Evolutionary conservation across 2,329 filamentous ascomycete species (phyloP).

Genomic region (Sarocladium kiliense): DNA sequence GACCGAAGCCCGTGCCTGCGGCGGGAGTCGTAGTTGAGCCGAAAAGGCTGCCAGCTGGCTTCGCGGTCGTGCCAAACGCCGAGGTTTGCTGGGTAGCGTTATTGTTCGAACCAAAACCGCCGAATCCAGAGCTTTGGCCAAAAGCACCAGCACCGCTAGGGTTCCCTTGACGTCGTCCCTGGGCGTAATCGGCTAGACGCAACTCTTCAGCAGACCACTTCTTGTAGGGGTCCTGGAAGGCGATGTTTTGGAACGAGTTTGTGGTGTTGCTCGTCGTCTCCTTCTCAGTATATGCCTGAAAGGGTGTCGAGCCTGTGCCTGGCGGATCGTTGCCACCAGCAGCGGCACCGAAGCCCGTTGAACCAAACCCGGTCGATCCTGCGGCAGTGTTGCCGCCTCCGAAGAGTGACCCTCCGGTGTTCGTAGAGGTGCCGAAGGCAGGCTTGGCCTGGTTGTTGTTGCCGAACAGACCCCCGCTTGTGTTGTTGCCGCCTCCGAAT

Average conservation of each 20-base stretch:
- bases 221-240: slow-evolving; percentile 74
- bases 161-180: slow-evolving; percentile 80
- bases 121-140: slow-evolving; percentile 54
- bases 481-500: slow-evolving; percentile 32
- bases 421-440: slow-evolving; percentile 41
- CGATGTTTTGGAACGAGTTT: slow-evolving; percentile 72
- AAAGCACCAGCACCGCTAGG: slow-evolving; percentile 80
- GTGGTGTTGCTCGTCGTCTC: slow-evolving; percentile 53
- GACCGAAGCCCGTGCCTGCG: slow-evolving; percentile 36
- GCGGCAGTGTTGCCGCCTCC: slow-evolving; percentile 28
- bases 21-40: slow-evolving; percentile 21
- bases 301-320: slow-evolving; percentile 66
- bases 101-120: slow-evolving; percentile 42
- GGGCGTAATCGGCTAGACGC: slow-evolving; percentile 79
- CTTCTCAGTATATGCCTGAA: slow-evolving; percentile 67
- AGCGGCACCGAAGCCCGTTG: slow-evolving; percentile 37
- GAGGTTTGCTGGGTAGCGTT: slow-evolving; percentile 24
- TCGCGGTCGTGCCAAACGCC: slow-evolving; percentile 18
- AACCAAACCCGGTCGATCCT: slow-evolving; percentile 27
- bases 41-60: slow-evolving; percentile 21
- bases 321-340: slow-evolving; percentile 54
- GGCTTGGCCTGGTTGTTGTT: slow-evolving; percentile 38
- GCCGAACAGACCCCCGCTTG: slow-evolving; percentile 49
- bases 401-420: slow-evolving; percentile 39
- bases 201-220: slow-evolving; percentile 89